Conservation (phyloP, 352 stramenopile species). For the Phytophthora kernoviae region DNA sequence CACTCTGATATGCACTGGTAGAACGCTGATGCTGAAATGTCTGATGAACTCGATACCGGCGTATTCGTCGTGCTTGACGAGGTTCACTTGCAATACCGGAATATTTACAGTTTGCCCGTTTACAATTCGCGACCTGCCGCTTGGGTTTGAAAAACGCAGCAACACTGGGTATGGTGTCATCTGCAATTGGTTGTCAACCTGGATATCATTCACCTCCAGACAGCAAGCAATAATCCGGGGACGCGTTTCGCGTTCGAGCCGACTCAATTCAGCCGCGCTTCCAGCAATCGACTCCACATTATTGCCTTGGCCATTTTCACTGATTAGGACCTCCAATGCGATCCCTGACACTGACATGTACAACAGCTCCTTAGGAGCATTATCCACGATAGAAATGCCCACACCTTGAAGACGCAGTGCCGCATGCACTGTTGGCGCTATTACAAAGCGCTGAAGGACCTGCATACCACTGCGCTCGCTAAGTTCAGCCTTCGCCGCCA, state of each 20-base stretch:
- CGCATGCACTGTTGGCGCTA: constrained; percentile 54
- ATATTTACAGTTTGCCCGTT: constrained; percentile 59
- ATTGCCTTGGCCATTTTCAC: constrained; percentile 46
- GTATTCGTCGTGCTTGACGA: constrained; percentile 90
- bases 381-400: constrained; percentile 80
- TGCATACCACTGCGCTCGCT: constrained; percentile 29
- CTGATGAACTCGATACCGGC: constrained; percentile 88
- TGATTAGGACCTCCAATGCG: constrained; percentile 62
- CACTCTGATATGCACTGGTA: constrained; percentile 81
- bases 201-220: constrained; percentile 79
- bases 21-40: constrained; percentile 73
- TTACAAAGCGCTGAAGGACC: constrained; percentile 58
- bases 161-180: constrained; percentile 84
- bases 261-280: constrained; percentile 47
- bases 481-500: constrained; percentile 28
- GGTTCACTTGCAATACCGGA: constrained; percentile 70
- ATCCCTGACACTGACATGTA: constrained; percentile 79
- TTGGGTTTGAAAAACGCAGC: constrained; percentile 79
- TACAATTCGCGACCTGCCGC: constrained; percentile 45
- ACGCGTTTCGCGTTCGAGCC: constrained; percentile 59
- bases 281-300: constrained; percentile 45
- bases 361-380: constrained; percentile 73
- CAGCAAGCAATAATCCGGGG: constrained; percentile 64
- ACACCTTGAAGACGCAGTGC: constrained; percentile 69
- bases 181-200: constrained; percentile 89